A percentile compares a stretch with the other conserved stretches of the same genome.
These are phyloP conservation scores for Trifolium dubium DNA, from an alignment of 306 rosid genomes.

Conservation along the genomic window DNA sequence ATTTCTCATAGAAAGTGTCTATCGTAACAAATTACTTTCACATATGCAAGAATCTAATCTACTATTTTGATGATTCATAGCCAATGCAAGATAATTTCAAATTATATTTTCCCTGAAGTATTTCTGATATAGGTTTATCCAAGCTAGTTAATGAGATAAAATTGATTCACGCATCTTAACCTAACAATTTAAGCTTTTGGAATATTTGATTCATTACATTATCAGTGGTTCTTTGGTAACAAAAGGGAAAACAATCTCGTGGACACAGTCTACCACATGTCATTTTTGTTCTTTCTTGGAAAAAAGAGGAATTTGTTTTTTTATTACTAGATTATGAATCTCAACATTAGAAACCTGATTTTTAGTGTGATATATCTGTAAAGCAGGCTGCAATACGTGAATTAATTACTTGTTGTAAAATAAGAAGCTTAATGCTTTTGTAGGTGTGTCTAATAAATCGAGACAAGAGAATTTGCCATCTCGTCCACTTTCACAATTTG, in stretches of 20 bases:
- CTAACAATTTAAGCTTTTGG: conserved; percentile 16
- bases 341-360: conserved; percentile 27
- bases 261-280: conserved; percentile 15
- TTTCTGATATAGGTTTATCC: background rate
- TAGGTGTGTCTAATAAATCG: conserved; percentile 53
- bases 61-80: background rate
- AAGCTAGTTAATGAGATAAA: background rate
- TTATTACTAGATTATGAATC: conserved; percentile 19
- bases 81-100: conserved; percentile 7
- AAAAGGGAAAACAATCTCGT: conserved; percentile 27
- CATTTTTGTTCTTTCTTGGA: conserved; percentile 19
- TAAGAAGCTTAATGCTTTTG: conserved; percentile 43
- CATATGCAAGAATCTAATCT: conserved; percentile 3
- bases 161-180: background rate
- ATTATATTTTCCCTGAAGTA: background rate
- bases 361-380: conserved; percentile 33
- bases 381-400: background rate
- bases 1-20: background rate
- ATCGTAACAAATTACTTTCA: background rate
- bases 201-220: conserved; percentile 2
- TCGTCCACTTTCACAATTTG: conserved; percentile 51
- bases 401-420: conserved; percentile 16
- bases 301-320: background rate
- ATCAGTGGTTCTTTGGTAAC: conserved; percentile 3
- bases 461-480: conserved; percentile 49